phyloP scores from a whole-genome alignment of 2,329 filamentous ascomycete genomes.

The Tympanopsis confertula region DNA sequence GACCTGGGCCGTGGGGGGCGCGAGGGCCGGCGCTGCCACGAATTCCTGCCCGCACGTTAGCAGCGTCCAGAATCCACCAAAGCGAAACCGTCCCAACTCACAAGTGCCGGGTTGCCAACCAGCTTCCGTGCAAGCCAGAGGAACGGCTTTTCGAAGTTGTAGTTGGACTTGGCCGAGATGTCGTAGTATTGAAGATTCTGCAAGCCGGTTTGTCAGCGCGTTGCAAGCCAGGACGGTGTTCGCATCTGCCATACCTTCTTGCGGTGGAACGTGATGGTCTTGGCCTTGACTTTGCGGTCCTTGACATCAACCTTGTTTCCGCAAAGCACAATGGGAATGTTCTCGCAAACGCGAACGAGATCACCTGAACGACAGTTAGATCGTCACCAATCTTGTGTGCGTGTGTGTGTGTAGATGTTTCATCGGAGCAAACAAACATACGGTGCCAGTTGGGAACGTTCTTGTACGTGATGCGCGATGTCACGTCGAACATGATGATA shows the following conservation, averaged over 20 bases:
- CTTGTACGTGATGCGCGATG: conserved; percentile 99
- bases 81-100: conserved; percentile 35
- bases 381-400: no score
- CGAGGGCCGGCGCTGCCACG: conserved; percentile 86
- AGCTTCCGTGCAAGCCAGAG: conserved; percentile 98
- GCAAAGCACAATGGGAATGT: conserved; percentile 94
- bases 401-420: no score
- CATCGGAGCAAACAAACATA: conserved; percentile 56
- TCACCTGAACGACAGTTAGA: no score
- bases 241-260: no score
- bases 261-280: conserved; percentile 99
- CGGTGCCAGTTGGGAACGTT: conserved; percentile 99
- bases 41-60: conserved; percentile 70
- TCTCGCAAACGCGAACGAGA: conserved; percentile 97
- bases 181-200: conserved; percentile 99
- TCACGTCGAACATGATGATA: conserved; percentile 99
- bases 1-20: conserved; percentile 83
- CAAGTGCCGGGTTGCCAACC: conserved; percentile 79
- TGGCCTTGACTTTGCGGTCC: conserved; percentile 99
- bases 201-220: no score
- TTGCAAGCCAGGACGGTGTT: no score
- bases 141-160: conserved; percentile 99
- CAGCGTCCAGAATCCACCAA: conserved; percentile 8
- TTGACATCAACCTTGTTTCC: conserved; percentile 99
- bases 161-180: conserved; percentile 99